Conservation (phyloP, 1,284 basidiomycete genomes). For the Peniophora sp. region DNA sequence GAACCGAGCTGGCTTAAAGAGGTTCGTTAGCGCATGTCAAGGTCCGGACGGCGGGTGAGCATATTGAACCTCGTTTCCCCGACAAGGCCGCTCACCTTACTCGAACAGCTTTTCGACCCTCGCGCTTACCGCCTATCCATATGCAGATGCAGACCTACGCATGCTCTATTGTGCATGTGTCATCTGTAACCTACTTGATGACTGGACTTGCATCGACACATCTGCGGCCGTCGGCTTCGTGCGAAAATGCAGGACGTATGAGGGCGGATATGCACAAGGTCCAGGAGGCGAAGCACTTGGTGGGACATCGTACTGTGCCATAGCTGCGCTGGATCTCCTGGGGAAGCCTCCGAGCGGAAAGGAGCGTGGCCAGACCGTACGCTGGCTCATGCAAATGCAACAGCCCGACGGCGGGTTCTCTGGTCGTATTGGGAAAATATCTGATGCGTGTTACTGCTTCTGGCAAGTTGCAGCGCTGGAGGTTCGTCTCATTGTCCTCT, state of each 20-base stretch:
- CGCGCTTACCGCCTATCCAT: conserved; percentile 31
- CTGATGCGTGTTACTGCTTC: conserved; percentile 92
- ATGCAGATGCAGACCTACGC: conserved; percentile 66
- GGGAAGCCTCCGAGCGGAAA: conserved; percentile 25
- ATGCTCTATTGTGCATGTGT: conserved; percentile 88
- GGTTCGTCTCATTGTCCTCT: conserved; percentile 31
- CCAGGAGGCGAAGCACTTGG: conserved; percentile 84
- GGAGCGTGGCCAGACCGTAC: conserved; percentile 49
- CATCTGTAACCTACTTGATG: conserved; percentile 68
- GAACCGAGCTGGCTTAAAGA: conserved; percentile 53
- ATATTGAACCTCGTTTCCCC: too few relatives aligned
- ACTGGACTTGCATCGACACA: conserved; percentile 71
- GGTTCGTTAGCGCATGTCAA: conserved; percentile 68
- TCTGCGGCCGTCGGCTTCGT: conserved; percentile 57
- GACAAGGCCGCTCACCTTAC: neutral
- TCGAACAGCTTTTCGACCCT: conserved; percentile 66
- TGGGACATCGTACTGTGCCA: conserved; percentile 88
- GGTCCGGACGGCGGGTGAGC: conserved; percentile 73
- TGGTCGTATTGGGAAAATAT: conserved; percentile 78
- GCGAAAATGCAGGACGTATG: conserved; percentile 73
- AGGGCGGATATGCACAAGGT: conserved; percentile 86
- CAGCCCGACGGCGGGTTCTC: conserved; percentile 58
- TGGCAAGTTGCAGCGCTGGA: conserved; percentile 81
- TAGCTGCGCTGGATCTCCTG: conserved; percentile 68
- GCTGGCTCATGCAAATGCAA: conserved; percentile 76